Evolutionary conservation across 2,329 filamentous ascomycete species (phyloP), one percentile per base, ranked within the genome.

Genomic region (Colletotrichum sp.): DNA sequence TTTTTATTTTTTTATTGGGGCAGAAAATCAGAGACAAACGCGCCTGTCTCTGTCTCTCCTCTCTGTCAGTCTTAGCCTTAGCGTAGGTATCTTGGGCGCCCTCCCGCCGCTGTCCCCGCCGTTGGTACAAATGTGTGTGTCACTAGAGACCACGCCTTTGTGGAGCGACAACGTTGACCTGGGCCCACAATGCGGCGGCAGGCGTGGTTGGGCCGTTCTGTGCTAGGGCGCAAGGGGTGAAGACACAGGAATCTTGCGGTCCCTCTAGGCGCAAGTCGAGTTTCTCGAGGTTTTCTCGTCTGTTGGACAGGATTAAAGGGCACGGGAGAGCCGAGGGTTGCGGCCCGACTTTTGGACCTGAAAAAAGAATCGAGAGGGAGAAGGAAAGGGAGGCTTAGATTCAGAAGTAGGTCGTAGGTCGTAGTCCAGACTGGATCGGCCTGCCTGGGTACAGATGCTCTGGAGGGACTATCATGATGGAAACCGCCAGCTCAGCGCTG

Each of bases 301-400:
- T 72, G 74, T 76, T 76, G 74, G 74, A 74, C 59, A 74, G 64
- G 74, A 76, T 65, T 55, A 57, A 76, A 76, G 74, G 74, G 74
- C 55, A 68, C 48, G 57, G 65, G 15, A 44, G 27, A 74, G 57
- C 64, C 70, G 71, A 69, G 71, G 32, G 28, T 67, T 44, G 30
- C 73, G 69, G 36, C 57, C 32, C 52, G 59, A 64, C 64, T 25
- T 68, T 44, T 52, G 59, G 32, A 55, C 32, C n/a, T 48, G 59
- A 34, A 32, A 69, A 48, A 73, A 75, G 73, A 76, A 76, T 76
- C 70, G 30, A 25, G 64, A 76, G 74, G 74, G 74, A 76, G 74
- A 76, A 52, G 57, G 30, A 69, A 73, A 76, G 74, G 74, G 71
- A 76, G 73, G 57, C 44, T 27, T 64, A 9, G 55, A 19, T 16